Evolutionary conservation across 495 filamentous ascomycete genomes (phyloP).

Genomic region (Hypoxylon rickii): DNA sequence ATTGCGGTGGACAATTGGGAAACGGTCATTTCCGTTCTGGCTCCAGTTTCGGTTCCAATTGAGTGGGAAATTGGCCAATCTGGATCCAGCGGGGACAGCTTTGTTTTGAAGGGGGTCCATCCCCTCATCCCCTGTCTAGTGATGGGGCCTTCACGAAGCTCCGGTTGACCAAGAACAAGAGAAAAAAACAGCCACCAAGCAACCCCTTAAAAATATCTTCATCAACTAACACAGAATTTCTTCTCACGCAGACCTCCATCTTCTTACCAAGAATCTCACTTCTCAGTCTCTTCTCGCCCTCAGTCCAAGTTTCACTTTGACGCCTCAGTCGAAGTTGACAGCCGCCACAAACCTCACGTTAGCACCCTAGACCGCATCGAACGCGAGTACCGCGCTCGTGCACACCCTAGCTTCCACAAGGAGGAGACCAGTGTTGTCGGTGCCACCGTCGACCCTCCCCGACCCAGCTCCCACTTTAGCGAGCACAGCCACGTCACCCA

Average conservation of each 20-base stretch:
- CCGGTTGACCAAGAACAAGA: slow-evolving; percentile 20
- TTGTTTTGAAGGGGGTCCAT: neutral
- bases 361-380: slow-evolving; percentile 79
- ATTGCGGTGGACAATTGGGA: slow-evolving; percentile 9
- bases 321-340: slow-evolving; percentile 66
- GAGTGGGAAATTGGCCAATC: slow-evolving; percentile 24
- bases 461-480: slow-evolving; percentile 31
- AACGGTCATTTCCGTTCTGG: slow-evolving; percentile 11
- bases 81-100: slow-evolving; percentile 6
- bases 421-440: slow-evolving; percentile 41
- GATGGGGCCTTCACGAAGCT: slow-evolving; percentile 9
- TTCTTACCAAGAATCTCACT: slow-evolving; percentile 21
- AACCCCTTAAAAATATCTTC: slow-evolving; percentile 14
- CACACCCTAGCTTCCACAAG: slow-evolving; percentile 59
- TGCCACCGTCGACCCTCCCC: slow-evolving; percentile 43
- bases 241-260: slow-evolving; percentile 33
- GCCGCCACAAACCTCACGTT: slow-evolving; percentile 53
- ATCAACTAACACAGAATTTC: slow-evolving; percentile 32
- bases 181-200: neutral
- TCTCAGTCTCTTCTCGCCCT: slow-evolving; percentile 46
- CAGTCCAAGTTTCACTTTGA: slow-evolving; percentile 59
- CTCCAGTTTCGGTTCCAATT: slow-evolving; percentile 9
- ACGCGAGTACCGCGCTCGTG: slow-evolving; percentile 80
- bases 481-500: slow-evolving; percentile 41
- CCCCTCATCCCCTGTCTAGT: slow-evolving; percentile 10